A percentile compares a stretch with the other conserved stretches of the same genome.
phyloP scores from a whole-genome alignment of 2,329 filamentous ascomycete genomes.

The Calycina herbarum region DNA sequence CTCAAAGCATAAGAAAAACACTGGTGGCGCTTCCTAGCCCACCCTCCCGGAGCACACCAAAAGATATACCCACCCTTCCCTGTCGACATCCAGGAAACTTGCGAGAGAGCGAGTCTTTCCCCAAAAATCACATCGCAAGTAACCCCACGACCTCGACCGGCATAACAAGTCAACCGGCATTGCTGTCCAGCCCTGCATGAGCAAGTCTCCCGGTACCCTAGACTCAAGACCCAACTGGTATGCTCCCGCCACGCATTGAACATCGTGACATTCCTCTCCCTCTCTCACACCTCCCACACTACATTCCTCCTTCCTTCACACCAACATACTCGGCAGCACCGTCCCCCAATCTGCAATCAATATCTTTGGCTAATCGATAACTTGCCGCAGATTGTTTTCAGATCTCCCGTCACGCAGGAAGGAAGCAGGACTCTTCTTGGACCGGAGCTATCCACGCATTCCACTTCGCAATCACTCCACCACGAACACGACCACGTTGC shows the following conservation, averaged over 20 bases:
- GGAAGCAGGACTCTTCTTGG: constrained; percentile 5
- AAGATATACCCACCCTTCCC: constrained; percentile 17
- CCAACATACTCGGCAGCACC: constrained; percentile 17
- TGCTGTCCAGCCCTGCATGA: constrained; percentile 27
- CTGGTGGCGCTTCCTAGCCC: constrained; percentile 9
- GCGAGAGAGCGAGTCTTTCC: constrained; percentile 2
- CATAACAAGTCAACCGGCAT: constrained; percentile 26
- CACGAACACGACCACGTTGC: not conserved
- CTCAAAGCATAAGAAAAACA: constrained; percentile 19
- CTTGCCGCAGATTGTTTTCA: not conserved
- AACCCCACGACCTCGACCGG: constrained; percentile 18
- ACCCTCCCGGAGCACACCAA: constrained; percentile 7
- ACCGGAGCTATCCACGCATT: too few relatives aligned
- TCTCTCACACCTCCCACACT: constrained; percentile 18
- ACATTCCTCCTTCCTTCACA: constrained; percentile 28
- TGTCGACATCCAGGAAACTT: constrained; percentile 8
- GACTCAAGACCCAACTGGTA: constrained; percentile 24
- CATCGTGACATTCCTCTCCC: constrained; percentile 31
- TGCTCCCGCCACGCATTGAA: constrained; percentile 24
- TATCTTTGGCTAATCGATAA: constrained; percentile 7
- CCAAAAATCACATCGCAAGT: constrained; percentile 8
- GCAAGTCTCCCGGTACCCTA: constrained; percentile 29
- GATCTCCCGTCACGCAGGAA: not conserved
- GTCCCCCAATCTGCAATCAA: not conserved
- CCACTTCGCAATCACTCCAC: not conserved